phyloP scores from a whole-genome alignment of 768 basidiomycete species.

The Xerocomellus intermedius region DNA sequence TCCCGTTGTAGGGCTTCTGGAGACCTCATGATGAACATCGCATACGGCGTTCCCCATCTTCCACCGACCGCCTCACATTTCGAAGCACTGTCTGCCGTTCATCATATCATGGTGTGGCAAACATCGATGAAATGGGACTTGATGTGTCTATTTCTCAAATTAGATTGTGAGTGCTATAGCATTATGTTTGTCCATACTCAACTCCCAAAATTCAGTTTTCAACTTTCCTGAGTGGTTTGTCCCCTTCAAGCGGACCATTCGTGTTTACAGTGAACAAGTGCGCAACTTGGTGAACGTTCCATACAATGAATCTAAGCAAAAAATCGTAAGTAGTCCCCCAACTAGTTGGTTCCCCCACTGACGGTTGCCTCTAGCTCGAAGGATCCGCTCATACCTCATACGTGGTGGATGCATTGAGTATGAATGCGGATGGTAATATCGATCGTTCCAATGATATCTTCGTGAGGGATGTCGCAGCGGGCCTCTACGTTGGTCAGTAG shows the following conservation, averaged over 20 bases:
- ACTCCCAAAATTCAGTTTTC: background rate
- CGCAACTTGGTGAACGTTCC: constrained; percentile 4
- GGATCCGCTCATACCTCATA: background rate
- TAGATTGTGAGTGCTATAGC: background rate
- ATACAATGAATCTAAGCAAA: background rate
- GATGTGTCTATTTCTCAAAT: constrained; percentile 2
- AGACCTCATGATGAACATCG: constrained; percentile 6
- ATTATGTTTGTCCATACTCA: background rate
- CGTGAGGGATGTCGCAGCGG: constrained; percentile 3
- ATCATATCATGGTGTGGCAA: constrained; percentile 3
- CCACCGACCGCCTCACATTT: constrained; percentile 1
- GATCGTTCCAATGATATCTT: background rate
- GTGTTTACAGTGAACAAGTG: background rate
- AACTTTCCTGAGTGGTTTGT: constrained; percentile 1
- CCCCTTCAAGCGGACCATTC: constrained; percentile 1
- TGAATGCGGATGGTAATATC: background rate
- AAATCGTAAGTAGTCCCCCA: background rate
- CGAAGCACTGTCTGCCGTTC: background rate
- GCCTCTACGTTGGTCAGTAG: background rate
- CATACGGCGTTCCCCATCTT: constrained; percentile 1
- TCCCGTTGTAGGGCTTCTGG: background rate
- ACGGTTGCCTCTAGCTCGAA: background rate
- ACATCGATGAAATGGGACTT: constrained; percentile 6
- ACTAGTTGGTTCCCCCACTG: background rate
- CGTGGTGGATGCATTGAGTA: background rate